These are phyloP conservation scores for Hymenoscyphus albidus DNA, from an alignment of 2,329 filamentous ascomycete genomes.

Conservation along the genomic window DNA sequence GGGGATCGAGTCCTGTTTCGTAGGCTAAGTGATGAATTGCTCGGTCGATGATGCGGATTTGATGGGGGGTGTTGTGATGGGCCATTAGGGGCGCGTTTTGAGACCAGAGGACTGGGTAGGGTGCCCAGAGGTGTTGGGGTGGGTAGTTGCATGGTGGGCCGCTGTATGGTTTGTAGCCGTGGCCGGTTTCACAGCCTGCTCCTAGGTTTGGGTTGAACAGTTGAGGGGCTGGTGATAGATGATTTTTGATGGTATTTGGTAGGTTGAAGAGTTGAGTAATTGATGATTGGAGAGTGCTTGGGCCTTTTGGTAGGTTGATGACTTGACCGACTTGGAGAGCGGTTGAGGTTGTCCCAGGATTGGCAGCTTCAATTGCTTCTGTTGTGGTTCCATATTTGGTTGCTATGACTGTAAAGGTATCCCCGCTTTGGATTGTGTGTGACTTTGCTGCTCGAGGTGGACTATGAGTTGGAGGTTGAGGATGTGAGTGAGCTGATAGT, in stretches of 20 bases:
- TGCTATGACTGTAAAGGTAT: conserved; percentile 11
- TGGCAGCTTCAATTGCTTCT: conserved; percentile 2
- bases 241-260: not conserved
- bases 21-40: conserved; percentile 12
- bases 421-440: conserved; percentile 11
- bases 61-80: conserved; percentile 10
- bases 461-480: not conserved
- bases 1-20: conserved; percentile 20
- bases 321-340: conserved; percentile 16
- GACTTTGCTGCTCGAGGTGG: not conserved
- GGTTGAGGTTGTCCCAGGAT: conserved; percentile 10
- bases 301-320: not conserved
- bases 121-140: conserved; percentile 10
- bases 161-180: conserved; percentile 13
- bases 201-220: not conserved
- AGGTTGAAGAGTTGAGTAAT: not conserved
- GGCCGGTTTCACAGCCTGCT: conserved; percentile 4
- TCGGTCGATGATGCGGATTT: conserved; percentile 16
- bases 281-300: not conserved
- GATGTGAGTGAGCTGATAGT: not conserved
- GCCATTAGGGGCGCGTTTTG: conserved; percentile 16
- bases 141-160: conserved; percentile 14
- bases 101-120: conserved; percentile 13
- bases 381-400: not conserved
- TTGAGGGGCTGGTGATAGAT: not conserved